Conservation (phyloP, 1,139 yeast species). For the Kurtzmaniella natalensis region DNA sequence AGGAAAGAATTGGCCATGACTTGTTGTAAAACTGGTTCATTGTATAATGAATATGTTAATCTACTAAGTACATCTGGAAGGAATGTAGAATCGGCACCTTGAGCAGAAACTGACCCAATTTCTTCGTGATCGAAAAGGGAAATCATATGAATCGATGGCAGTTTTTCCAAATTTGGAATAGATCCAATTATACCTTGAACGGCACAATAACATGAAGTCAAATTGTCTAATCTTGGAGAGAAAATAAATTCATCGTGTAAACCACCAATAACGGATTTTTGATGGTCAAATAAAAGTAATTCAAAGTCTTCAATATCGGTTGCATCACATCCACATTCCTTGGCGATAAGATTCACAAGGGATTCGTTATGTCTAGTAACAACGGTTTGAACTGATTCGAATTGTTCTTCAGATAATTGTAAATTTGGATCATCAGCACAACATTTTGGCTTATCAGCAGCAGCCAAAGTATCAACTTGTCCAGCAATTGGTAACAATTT, state of each 20-base stretch:
- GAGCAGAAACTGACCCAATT: slow-evolving; percentile 88
- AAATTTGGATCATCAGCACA: slow-evolving; percentile 45
- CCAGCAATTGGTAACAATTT: slow-evolving; percentile 88
- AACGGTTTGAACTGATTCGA: slow-evolving; percentile 61
- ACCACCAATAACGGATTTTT: slow-evolving; percentile 81
- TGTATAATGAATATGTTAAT: slow-evolving; percentile 43
- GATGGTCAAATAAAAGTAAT: slow-evolving; percentile 81
- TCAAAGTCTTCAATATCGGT: slow-evolving; percentile 83
- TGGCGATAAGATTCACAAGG: slow-evolving; percentile 63
- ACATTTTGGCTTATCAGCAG: slow-evolving; percentile 10
- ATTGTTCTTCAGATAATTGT: slow-evolving; percentile 48
- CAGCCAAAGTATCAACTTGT: slow-evolving; percentile 31
- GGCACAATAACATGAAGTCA: slow-evolving; percentile 82
- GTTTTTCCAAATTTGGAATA: slow-evolving; percentile 33
- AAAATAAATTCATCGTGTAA: slow-evolving; percentile 85
- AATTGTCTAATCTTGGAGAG: slow-evolving; percentile 90
- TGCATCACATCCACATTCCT: slow-evolving; percentile 47
- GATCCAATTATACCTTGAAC: slow-evolving; percentile 66
- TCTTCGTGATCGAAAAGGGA: slow-evolving; percentile 95
- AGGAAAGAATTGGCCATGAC: slow-evolving; percentile 80
- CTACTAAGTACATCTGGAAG: slow-evolving; percentile 74
- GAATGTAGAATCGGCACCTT: slow-evolving; percentile 93
- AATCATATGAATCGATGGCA: slow-evolving; percentile 61
- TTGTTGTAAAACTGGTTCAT: slow-evolving; percentile 42
- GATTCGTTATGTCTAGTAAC: slow-evolving; percentile 74